Evolutionary conservation across 2,329 filamentous ascomycete species (phyloP).

Genomic region (Stachybotrys echinatus): DNA sequence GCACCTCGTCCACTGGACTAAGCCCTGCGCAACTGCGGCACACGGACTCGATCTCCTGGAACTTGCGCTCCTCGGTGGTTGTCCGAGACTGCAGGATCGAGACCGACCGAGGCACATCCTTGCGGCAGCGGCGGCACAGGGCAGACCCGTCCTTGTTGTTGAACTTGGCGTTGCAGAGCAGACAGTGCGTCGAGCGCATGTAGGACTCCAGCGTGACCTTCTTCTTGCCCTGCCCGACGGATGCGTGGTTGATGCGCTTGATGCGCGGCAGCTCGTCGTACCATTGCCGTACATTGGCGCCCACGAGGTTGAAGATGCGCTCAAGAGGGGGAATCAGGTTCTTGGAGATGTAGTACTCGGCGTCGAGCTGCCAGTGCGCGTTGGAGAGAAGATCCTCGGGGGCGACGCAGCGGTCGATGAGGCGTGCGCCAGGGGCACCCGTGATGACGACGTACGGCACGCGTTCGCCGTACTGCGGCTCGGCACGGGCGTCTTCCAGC

Average conservation of each 20-base stretch:
- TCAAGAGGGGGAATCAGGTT: constrained; percentile 93
- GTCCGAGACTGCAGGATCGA: constrained; percentile 59
- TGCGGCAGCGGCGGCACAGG: constrained; percentile 55
- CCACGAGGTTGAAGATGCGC: constrained; percentile 93
- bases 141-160: constrained; percentile 16
- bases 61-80: constrained; percentile 56
- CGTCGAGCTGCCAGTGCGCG: constrained; percentile 75
- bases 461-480: constrained; percentile 92
- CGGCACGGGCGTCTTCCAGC: constrained; percentile 77
- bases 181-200: constrained; percentile 73
- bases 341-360: constrained; percentile 95
- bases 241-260: constrained; percentile 54
- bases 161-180: constrained; percentile 55
- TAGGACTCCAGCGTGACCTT: constrained; percentile 90
- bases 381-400: constrained; percentile 77
- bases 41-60: constrained; percentile 59
- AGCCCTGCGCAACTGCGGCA: constrained; percentile 78
- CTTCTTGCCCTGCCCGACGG: constrained; percentile 23
- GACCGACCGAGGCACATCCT: constrained; percentile 54
- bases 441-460: constrained; percentile 92
- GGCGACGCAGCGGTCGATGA: constrained; percentile 85
- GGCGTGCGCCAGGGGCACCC: constrained; percentile 76
- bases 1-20: constrained; percentile 69
- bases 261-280: constrained; percentile 96
- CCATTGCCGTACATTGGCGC: constrained; percentile 85